Conservation (phyloP, 257 asterid species). For the Scutellaria barbata region DNA sequence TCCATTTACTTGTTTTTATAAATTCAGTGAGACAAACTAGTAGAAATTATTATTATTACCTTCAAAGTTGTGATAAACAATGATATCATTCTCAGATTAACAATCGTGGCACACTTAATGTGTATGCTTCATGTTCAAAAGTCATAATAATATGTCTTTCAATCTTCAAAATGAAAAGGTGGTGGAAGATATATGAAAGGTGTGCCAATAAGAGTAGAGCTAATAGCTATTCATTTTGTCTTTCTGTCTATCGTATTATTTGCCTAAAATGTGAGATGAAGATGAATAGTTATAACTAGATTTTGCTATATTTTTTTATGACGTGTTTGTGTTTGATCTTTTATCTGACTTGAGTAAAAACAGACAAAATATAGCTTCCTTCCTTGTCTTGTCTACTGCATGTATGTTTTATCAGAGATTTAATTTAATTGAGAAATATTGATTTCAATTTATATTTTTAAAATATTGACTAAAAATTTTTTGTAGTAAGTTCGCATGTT, state of each 20-base stretch:
- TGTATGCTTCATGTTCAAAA: no score
- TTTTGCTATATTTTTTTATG: neutral
- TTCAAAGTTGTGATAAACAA: no score
- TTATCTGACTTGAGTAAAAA: slow-evolving; percentile 16
- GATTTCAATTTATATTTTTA: neutral
- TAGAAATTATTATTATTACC: no score
- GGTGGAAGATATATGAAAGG: neutral
- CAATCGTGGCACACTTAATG: no score
- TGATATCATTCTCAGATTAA: no score
- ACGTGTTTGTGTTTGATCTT: neutral
- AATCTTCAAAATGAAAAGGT: slow-evolving; percentile 1
- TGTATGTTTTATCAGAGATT: neutral
- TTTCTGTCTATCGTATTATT: neutral
- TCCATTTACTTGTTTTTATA: no score
- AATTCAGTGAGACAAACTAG: no score
- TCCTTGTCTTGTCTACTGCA: slow-evolving; percentile 19
- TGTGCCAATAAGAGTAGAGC: slow-evolving; percentile 3
- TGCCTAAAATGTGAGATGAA: neutral
- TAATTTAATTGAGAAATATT: slow-evolving; percentile 18
- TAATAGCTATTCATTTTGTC: neutral
- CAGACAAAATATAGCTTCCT: slow-evolving; percentile 21
- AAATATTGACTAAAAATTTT: neutral
- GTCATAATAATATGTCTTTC: no score
- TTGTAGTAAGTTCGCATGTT: neutral
- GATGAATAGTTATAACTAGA: neutral